Evolutionary conservation across 1,284 basidiomycete genomes (phyloP), one percentile per base, ranked within the genome.

Genomic region (Cutaneotrichosporon dermatis): DNA sequence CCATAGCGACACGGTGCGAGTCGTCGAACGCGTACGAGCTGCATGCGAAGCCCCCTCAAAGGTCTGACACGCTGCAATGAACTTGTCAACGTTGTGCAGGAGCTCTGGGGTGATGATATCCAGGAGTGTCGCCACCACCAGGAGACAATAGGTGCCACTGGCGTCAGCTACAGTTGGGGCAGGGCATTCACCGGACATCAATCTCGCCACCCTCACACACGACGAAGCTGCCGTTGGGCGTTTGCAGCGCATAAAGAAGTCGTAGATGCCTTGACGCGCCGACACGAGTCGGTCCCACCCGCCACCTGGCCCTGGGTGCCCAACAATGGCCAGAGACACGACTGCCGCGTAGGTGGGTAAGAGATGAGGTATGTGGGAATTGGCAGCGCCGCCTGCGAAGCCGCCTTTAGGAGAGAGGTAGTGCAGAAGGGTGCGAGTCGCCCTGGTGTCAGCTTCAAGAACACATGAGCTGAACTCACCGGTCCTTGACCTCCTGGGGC

Each of bases 1-100:
- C 94, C 89, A 44, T 93, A 83, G 70, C 66, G 8, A 65, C 67
- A 43, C 6, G 87, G 81, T 75, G 49, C 16, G 60, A 54, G 4
- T 58, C 53, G 69, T 70, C 63, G 72, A 77, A 70, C 51, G 69
- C 66, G 67, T 73, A 55, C 0, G 90, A 89, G 0, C 91, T 83
- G 4, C 88, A 90, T 0, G 92, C 84, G 70, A 99, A 94, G 0
- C 96, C 95, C 96, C 96, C 79, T 99, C 96, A 79, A 95, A 99
- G 0, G 94, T 99, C 77, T 99, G 96, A 72, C 93, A 97, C 10
- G 75, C 75, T 25, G 79, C 70, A 43, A 83, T 69, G 61, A 82
- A 83, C 34, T 75, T 71, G 48, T 79, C 78, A 12, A 82, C 80
- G 16, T 79, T 79, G 39, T 72, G 64, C 2, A 95, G 81, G 15